phyloP scores from a whole-genome alignment of 345 rosid species.

The Raphanus sativus region DNA sequence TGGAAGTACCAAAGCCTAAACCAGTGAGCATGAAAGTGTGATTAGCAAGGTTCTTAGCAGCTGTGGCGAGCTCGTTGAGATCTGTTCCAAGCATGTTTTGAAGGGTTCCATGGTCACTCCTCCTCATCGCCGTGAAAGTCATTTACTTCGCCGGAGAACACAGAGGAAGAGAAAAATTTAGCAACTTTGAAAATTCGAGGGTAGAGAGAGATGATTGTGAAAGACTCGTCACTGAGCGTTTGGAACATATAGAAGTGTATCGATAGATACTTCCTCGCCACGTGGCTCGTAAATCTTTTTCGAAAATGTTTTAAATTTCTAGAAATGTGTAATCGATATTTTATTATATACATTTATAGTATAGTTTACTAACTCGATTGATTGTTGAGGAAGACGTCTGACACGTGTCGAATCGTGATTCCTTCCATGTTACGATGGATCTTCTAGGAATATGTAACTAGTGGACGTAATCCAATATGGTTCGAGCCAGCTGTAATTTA shows the following conservation, averaged over 20 bases:
- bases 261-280: background rate
- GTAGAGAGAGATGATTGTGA: background rate
- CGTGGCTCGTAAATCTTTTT: background rate
- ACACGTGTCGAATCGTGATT: background rate
- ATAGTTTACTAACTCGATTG: slow-evolving; percentile 2
- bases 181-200: background rate
- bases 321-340: background rate
- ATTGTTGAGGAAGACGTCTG: background rate
- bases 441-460: slow-evolving; percentile 1
- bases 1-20: slow-evolving; percentile 67
- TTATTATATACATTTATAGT: background rate
- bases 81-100: slow-evolving; percentile 45
- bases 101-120: slow-evolving; percentile 39
- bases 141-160: slow-evolving; percentile 1
- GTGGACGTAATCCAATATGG: slow-evolving; percentile 21
- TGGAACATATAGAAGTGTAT: background rate
- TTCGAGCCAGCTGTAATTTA: slow-evolving; percentile 18
- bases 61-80: slow-evolving; percentile 47
- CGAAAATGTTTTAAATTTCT: background rate
- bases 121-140: slow-evolving; percentile 42
- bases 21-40: slow-evolving; percentile 56
- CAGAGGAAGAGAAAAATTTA: background rate
- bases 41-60: slow-evolving; percentile 49
- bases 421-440: background rate
- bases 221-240: background rate